These are phyloP conservation scores for Crithidia fasciculata DNA, from an alignment of 208 protist species.

Conservation along the genomic window DNA sequence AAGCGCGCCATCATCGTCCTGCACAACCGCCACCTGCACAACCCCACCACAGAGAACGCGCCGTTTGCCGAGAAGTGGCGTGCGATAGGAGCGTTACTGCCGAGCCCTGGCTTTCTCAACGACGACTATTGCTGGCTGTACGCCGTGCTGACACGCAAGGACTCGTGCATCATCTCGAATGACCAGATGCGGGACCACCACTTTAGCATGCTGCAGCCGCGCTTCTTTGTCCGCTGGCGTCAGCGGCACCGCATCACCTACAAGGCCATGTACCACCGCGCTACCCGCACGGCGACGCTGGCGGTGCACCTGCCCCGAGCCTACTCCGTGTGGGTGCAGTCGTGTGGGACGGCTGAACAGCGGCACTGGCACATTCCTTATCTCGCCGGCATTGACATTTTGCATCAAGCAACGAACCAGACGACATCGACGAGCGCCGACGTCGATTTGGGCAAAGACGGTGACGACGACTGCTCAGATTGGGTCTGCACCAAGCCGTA, in stretches of 20 bases:
- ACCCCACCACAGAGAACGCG: slow-evolving; percentile 38
- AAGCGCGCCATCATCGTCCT: slow-evolving; percentile 74
- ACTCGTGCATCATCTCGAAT: slow-evolving; percentile 73
- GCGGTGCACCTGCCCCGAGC: slow-evolving; percentile 41
- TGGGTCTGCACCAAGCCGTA: slow-evolving; percentile 74
- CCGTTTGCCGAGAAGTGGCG: slow-evolving; percentile 52
- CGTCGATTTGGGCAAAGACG: slow-evolving; percentile 73
- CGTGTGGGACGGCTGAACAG: slow-evolving; percentile 16
- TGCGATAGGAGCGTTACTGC: slow-evolving; percentile 40
- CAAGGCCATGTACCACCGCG: slow-evolving; percentile 56
- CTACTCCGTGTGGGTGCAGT: slow-evolving; percentile 86
- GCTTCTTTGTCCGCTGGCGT: slow-evolving; percentile 84
- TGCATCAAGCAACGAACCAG: slow-evolving; percentile 82
- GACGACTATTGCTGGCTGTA: slow-evolving; percentile 90
- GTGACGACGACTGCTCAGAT: slow-evolving; percentile 77
- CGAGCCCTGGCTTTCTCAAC: slow-evolving; percentile 83
- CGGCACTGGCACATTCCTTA: slow-evolving; percentile 87
- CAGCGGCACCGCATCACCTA: slow-evolving; percentile 86
- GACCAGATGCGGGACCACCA: slow-evolving; percentile 91
- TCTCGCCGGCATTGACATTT: slow-evolving; percentile 46
- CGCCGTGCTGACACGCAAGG: slow-evolving; percentile 53
- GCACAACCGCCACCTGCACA: slow-evolving; percentile 63
- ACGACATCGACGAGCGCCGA: slow-evolving; percentile 41
- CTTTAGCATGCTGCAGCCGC: slow-evolving; percentile 75
- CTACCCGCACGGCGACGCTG: slow-evolving; percentile 37